Evolutionary conservation across 2,329 filamentous ascomycete species (phyloP), one percentile per base, ranked within the genome.

Genomic region (Hortaea werneckii): DNA sequence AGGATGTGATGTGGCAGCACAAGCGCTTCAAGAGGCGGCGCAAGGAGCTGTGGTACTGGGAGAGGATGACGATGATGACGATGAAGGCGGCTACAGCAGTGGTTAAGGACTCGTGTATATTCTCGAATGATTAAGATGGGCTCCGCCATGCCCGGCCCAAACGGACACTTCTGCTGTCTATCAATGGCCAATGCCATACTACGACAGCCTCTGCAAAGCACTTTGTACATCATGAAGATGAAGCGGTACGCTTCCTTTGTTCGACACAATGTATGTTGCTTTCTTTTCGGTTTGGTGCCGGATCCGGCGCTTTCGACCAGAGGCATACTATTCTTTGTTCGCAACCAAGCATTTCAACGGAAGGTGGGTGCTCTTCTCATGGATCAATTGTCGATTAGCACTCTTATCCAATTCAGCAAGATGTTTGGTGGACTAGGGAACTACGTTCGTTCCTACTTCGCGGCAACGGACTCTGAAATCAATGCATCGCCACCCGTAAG

Each of bases 1-100:
- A 59, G 72, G 67, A 2, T 71, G 67, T 49, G 54, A 54, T 9
- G 45, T 53, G 40, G 60, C 58, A 2, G 42, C 55, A 12, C 50
- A 54, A 30, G 54, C 51, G 1, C 42, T 63, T 45, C 48, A 41
- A 20, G 50, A 57, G 35, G 51, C 49, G 12, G 39, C 10, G 13
- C 8, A 41, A 9, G 40, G 28, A 6, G 40, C 26, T 11, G 40
- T 29, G 13, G 40, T 41, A 6, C 3, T 20, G 8, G 20, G 37
- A 9, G 37, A 40, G 10, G 40, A 41, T 20, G 40, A 41, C 6
- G 37, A 10, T 40, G 11, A 40, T 3, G 37, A 40, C 10, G 37
- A 40, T 10, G 40, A 30, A n/a, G 29, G 28, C 40, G 37, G 20
- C 13, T 39, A 13, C 11, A 13, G 32, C 32, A 35, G 32, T 35